Evolutionary conservation across 2,329 filamentous ascomycete genomes (phyloP), one percentile per base, ranked within the genome.

Genomic region (Passalora sequoiae): DNA sequence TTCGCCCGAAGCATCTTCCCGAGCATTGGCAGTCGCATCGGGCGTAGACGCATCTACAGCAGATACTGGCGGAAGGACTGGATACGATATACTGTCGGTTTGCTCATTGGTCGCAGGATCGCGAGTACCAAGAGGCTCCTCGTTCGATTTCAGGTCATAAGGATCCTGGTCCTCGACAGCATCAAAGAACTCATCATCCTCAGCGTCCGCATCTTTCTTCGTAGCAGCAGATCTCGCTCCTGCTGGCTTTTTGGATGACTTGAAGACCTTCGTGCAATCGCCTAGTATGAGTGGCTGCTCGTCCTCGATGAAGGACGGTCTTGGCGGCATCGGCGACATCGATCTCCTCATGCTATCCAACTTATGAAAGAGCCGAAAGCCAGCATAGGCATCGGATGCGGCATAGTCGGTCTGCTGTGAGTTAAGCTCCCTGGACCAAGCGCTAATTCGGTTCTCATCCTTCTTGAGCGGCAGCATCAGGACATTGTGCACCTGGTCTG

Each of bases 321-420:
- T 71, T 3, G 85, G 84, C 4, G 89, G 89, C 2, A 69, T 74
- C 1, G 88, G 88, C 9, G 77, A 66, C 48, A 95, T 69, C 5
- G 70, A 68, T 54, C 77, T 71, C 12, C 89, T 75, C 56, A 84
- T 78, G 38, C 76, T 67, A 44, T 96, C 83, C 32, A 95, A 69
- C 1, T 76, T 73, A 47, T 86, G 72, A 58, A 80, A 94, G 1
- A 96, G 69, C 43, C 86, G 83, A 8, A 84, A 66, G 31, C 81
- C 78, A 46, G 85, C 88, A 60, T 95, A 96, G 0, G 87, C 84
- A 62, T 94, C 88, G 1, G 86, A 82, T 9, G 87, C 88, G 7
- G 86, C 84, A 71, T 75, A 91, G 73, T 76, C 64, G 13, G 86
- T 75, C 60, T 96, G 89, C 7, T 76, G 63, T 51, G 74, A 68